Conservation (phyloP, 768 basidiomycete species). For the Tricholoma furcatifolium region DNA sequence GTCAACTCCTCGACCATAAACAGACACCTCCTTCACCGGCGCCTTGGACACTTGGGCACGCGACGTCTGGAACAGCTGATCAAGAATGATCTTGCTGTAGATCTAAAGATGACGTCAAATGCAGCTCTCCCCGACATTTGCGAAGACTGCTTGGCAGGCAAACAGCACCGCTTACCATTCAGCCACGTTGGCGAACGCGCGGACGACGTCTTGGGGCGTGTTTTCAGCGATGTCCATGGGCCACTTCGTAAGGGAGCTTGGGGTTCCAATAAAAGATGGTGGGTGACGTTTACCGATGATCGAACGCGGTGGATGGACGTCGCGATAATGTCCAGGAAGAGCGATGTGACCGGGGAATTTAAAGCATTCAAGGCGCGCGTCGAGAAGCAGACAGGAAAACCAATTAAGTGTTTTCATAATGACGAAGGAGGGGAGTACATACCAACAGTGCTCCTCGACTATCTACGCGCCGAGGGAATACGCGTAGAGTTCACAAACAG, state of each 20-base stretch:
- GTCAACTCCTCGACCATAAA: not conserved
- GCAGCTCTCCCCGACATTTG: not conserved
- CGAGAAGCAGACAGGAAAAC: no score
- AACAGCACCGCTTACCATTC: not conserved
- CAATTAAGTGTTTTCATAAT: constrained; percentile 22
- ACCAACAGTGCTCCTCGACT: constrained; percentile 17
- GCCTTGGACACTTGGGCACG: constrained; percentile 1
- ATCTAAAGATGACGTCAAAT: not conserved
- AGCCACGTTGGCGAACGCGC: not conserved
- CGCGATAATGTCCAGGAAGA: constrained; percentile 10
- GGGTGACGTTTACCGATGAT: not conserved
- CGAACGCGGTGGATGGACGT: not conserved
- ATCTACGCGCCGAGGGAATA: constrained; percentile 17
- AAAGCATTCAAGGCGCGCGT: no score
- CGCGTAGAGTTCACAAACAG: no score
- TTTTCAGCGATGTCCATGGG: no score
- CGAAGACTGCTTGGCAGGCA: not conserved
- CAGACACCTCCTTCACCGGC: constrained; percentile 1
- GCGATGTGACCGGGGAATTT: no score
- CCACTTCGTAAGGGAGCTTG: not conserved
- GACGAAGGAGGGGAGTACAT: constrained; percentile 37
- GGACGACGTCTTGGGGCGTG: not conserved
- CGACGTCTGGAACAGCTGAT: not conserved
- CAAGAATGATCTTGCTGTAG: not conserved
- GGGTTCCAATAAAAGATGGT: not conserved